phyloP scores from a whole-genome alignment of 148 eudicot genomes.

The Simmondsia chinensis region DNA sequence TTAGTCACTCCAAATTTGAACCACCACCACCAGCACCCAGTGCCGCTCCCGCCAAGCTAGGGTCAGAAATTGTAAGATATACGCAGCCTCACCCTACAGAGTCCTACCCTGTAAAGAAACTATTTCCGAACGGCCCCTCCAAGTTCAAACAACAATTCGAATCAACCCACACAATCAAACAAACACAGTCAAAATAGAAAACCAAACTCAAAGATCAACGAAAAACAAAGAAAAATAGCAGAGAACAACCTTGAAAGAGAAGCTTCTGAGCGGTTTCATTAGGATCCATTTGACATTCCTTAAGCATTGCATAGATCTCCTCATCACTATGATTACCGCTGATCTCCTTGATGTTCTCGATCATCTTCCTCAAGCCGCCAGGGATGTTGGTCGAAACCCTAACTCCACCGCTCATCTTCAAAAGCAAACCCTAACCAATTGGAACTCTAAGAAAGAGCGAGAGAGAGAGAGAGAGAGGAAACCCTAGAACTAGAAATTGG shows the following conservation, averaged over 20 bases:
- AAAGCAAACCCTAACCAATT: slow-evolving; percentile 8
- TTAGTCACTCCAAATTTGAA: too few relatives aligned
- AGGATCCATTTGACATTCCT: slow-evolving; percentile 77
- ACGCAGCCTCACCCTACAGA: too few relatives aligned
- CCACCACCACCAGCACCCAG: too few relatives aligned
- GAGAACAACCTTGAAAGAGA: slow-evolving; percentile 21
- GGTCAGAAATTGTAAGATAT: too few relatives aligned
- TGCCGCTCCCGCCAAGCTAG: too few relatives aligned
- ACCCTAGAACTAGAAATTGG: slow-evolving; percentile 3
- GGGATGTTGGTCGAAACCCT: slow-evolving; percentile 50
- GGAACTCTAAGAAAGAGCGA: background rate
- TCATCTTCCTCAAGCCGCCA: slow-evolving; percentile 30
- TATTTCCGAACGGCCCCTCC: too few relatives aligned
- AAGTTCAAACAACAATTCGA: background rate
- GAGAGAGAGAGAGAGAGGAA: background rate
- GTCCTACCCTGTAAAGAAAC: too few relatives aligned
- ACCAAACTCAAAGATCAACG: background rate
- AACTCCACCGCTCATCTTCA: slow-evolving; percentile 41
- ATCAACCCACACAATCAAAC: background rate
- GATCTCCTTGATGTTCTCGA: slow-evolving; percentile 58
- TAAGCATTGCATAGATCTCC: slow-evolving; percentile 60
- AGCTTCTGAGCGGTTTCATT: slow-evolving; percentile 58
- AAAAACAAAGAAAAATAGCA: background rate
- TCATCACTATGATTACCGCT: slow-evolving; percentile 41
- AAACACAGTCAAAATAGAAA: background rate